A percentile compares a stretch with the other conserved stretches of the same genome.
Conservation (phyloP, 2,329 filamentous ascomycete genomes). For the Aspergillus thermomutatus region DNA sequence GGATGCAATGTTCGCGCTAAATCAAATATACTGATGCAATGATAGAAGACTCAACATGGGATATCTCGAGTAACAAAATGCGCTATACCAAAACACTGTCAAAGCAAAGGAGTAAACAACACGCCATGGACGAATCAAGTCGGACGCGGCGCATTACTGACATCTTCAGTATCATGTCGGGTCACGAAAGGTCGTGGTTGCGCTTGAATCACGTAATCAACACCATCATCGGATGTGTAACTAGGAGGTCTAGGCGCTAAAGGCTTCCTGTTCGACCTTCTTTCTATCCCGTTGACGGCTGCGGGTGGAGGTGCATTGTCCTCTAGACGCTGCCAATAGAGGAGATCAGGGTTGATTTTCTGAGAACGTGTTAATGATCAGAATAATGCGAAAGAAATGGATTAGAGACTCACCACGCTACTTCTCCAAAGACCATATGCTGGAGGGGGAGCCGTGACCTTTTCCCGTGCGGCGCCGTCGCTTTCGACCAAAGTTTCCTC, state of each 20-base stretch:
- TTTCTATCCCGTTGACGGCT: neutral
- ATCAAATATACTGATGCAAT: neutral
- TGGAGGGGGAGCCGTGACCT: constrained; percentile 61
- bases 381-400: neutral
- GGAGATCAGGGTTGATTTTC: constrained; percentile 74
- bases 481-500: constrained; percentile 58
- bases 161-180: constrained; percentile 8
- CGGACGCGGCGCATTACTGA: neutral
- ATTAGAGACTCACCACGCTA: constrained; percentile 64
- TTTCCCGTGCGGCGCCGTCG: constrained; percentile 53
- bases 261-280: constrained; percentile 15
- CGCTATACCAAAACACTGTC: neutral
- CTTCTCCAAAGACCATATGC: constrained; percentile 83
- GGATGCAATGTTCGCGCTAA: neutral
- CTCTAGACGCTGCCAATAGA: constrained; percentile 72
- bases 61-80: neutral
- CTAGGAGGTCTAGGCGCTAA: constrained; percentile 63
- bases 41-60: neutral
- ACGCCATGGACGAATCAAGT: neutral
- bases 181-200: constrained; percentile 57
- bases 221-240: constrained; percentile 72
- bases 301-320: constrained; percentile 1
- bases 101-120: neutral
- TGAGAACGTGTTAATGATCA: constrained; percentile 28
- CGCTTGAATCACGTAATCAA: constrained; percentile 68